Evolutionary conservation across 768 basidiomycete species (phyloP), one percentile per base, ranked within the genome.

Genomic region (Boletellus ananas): DNA sequence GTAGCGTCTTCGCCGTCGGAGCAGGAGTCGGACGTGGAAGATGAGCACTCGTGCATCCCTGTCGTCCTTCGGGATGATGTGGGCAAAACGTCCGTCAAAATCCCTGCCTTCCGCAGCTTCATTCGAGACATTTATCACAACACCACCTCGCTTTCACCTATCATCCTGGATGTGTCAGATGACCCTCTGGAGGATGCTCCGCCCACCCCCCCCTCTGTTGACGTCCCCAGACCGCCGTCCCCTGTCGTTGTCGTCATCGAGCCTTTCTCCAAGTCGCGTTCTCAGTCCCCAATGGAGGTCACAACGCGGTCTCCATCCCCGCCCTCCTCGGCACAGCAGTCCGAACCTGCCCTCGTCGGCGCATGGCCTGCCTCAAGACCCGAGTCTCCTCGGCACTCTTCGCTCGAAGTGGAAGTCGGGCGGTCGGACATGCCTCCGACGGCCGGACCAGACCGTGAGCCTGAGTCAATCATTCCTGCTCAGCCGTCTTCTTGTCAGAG

Each of bases 11-110:
- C 61, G 3, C 50, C 35, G 16, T 68, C 66, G 11, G 70, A 73
- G 3, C 66, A 67, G 42, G 72, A 79, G 52, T 84, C 82, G 16
- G 82, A 84, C 45, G 63, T 76, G 43, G 82, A 85, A 56, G 81
- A 81, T 48, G 70, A 77, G 8, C 65, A 42, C 11, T 37, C 18
- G 4, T 65, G 60, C 27, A 18, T 51, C 14, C 56, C 57, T 43
- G 20, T 45, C 6, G 18, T 60, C 21, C 33, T 58, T 25, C 52
- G 55, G 29, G 63, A 54, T 34, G n/a, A 27, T 34, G 55, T 53
- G 29, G 50, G 43, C 11, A 58, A 53, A 41, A 4, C 50, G 11
- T 49, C 55, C 10, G 51, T 68, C 37, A 70, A 70, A 55, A 70
- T 66, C 39, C 68, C 66, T 13, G 47, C 66, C 1, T 65, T 67